Evolutionary conservation across 768 basidiomycete species (phyloP), one percentile per base, ranked within the genome.

Genomic region (Macrolepiota dolichaula): DNA sequence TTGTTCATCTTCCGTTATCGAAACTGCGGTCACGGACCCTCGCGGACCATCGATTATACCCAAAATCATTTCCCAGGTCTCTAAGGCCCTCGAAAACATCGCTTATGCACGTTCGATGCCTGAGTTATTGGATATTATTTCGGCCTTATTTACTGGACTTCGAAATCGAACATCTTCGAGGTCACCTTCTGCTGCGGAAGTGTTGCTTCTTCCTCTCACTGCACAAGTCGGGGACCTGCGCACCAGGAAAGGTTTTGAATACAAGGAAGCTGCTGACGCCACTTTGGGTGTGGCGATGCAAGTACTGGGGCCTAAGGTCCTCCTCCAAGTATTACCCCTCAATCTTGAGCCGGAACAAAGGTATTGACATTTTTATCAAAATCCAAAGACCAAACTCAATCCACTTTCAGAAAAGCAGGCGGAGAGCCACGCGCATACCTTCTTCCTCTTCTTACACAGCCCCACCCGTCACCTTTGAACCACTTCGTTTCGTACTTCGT

Each of bases 401-500:
- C 17, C 35, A 22, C 55, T 63, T 24, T 12, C 64, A 93, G 91
- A 15, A 77, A 84, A 75, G 78, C 85, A n/a, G 87, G 87, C 51
- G 80, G 78, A 37, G 92, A 94, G 66, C 94, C 96, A 12, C 87
- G 92, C 54, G 97, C 96, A 12, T 97, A 90, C 78, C 81, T 99
- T 44, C 82, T 99, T 5, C 95, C 97, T 2, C 80, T 98, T 57
- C 84, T 99, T 54, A 73, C 88, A 12, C 85, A 92, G 32, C 84
- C 88, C 2, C 90, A 98, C 71, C 81, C 88, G 1, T 90, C 96
- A 2, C 88, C 88, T 1, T 78, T 98, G 51, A 75, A 77, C 0
- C 96, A 96, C 76, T 99, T 98, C 68, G 81, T 92, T 36, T 83
- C 85, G 2, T 92, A 92, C 72, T 98, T 98, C 66, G 90, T 98